Evolutionary conservation across 2,329 filamentous ascomycete species (phyloP).

Genomic region (Cytospora piceicola): DNA sequence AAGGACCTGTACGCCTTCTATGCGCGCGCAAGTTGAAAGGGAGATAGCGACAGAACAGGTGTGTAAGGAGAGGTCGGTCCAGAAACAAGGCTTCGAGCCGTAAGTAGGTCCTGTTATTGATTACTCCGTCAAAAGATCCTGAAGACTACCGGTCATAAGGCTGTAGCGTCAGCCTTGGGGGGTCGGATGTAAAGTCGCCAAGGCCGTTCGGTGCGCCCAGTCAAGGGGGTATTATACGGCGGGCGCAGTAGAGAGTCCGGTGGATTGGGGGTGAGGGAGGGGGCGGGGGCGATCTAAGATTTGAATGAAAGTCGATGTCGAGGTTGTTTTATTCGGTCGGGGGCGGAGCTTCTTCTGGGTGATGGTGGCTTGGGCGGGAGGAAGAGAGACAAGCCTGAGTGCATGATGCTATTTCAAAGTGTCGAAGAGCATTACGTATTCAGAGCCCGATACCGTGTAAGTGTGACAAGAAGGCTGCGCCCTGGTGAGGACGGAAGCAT

Average conservation of each 20-base stretch:
- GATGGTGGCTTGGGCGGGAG: constrained; percentile 30
- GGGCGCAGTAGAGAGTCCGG: constrained; percentile 15
- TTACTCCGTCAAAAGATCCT: neutral
- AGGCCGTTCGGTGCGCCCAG: constrained; percentile 15
- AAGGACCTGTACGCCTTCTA: constrained; percentile 7
- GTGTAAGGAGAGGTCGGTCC: constrained; percentile 2
- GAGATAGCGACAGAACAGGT: neutral
- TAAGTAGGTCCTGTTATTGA: constrained; percentile 10
- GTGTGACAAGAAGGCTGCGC: constrained; percentile 21
- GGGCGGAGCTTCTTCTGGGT: constrained; percentile 28
- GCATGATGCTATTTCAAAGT: constrained; percentile 30
- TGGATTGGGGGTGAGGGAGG: neutral
- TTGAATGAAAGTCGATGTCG: constrained; percentile 17
- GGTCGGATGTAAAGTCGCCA: neutral
- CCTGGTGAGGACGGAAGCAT: constrained; percentile 2
- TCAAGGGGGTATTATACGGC: constrained; percentile 9
- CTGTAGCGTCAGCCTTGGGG: constrained; percentile 26
- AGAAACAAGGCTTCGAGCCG: constrained; percentile 11
- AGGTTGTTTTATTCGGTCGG: constrained; percentile 28
- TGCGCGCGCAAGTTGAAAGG: constrained; percentile 16
- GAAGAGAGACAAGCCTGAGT: constrained; percentile 28
- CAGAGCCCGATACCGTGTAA: constrained; percentile 22
- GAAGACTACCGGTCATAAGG: constrained; percentile 18
- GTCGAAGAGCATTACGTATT: constrained; percentile 29
- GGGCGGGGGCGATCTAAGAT: constrained; percentile 9